Evolutionary conservation across 2,329 filamentous ascomycete species (phyloP).

Genomic region (Xylariaceae sp.): DNA sequence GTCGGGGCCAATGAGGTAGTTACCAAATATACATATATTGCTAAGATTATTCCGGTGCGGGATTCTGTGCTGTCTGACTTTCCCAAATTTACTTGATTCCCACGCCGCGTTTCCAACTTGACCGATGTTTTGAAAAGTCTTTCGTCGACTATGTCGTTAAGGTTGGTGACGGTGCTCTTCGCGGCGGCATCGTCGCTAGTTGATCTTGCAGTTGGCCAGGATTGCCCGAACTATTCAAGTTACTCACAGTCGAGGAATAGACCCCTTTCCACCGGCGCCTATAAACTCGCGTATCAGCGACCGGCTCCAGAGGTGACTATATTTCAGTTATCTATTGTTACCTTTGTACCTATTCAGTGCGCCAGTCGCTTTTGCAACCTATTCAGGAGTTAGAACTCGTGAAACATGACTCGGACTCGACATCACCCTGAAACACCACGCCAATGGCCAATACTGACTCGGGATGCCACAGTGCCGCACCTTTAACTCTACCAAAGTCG

Average conservation of each 20-base stretch:
- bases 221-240: constrained; percentile 37
- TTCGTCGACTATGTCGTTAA: background rate
- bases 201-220: constrained; percentile 12
- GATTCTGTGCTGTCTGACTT: background rate
- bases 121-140: background rate
- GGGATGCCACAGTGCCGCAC: constrained; percentile 59
- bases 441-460: background rate
- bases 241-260: constrained; percentile 35
- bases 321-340: background rate
- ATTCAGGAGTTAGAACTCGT: too few species aligned
- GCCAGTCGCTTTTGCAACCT: background rate
- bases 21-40: background rate
- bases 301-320: constrained; percentile 52
- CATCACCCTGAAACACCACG: too few species aligned
- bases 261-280: constrained; percentile 36
- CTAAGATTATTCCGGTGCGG: background rate
- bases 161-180: background rate
- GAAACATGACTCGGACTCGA: too few species aligned
- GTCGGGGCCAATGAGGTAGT: background rate
- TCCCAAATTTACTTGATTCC: background rate
- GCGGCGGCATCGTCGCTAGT: constrained; percentile 3
- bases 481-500: constrained; percentile 70
- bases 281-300: constrained; percentile 45
- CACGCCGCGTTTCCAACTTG: background rate
- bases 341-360: background rate